Evolutionary conservation across 1,139 yeast species (phyloP), one percentile per base, ranked within the genome.

Genomic region (Yamadazyma sp.): DNA sequence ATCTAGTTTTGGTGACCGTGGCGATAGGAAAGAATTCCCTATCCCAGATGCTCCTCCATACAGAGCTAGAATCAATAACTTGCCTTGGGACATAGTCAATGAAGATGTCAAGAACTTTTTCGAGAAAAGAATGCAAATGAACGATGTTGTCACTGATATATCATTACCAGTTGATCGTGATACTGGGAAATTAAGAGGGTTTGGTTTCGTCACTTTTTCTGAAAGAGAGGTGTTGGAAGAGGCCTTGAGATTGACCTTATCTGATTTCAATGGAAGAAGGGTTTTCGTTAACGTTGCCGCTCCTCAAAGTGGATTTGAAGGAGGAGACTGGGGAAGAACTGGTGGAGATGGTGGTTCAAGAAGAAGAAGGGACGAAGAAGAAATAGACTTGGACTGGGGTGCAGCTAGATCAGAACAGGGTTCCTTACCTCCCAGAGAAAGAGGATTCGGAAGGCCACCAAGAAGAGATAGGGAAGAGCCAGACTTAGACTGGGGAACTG

Each of bases 11-110:
- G 31, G 18, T 15, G 31, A n/a, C 11, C 37, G 18, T 15, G 31
- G 20, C 40, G 70, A 75, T 48, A 77, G 87, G 62, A 77, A 73
- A 47, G 92, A 83, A 56, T 85, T 69, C 55, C 96, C 96, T 33
- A 74, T 94, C 46, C 99, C 99, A 36, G 95, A 89, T 55, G 75
- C 70, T 40, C 91, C 97, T 23, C 99, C 99, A 41, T 94, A 67
- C 73, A 85, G 87, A 56, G 97, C 96, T 16, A 80, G 89, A 63
- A 75, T 92, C 52, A 79, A 81, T 58, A 89, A 91, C 65, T 77
- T 94, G 59, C 89, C 96, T 44, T 87, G 88, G 83, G 92, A 86
- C 49, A 77, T 80, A 34, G 66, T 73, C 42, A 96, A 91, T 61
- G 80, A 72, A 27, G 79, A 73, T 33, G 73, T 92, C 45, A 69